Conservation (phyloP, 345 rosid genomes). For the Salix koriyanagi region DNA sequence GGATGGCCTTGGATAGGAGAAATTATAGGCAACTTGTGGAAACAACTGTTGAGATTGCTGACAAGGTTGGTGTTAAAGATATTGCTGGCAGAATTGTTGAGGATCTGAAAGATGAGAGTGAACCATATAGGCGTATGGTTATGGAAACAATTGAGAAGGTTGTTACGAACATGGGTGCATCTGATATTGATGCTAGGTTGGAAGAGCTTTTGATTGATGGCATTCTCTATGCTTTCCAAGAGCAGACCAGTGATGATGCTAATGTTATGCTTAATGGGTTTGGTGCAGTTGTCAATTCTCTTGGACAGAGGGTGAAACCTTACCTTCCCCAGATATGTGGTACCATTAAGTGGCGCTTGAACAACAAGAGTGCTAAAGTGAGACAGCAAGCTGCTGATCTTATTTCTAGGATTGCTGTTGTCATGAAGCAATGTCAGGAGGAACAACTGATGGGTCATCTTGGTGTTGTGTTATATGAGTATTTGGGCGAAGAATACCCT, state of each 20-base stretch:
- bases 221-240: slow-evolving; percentile 97
- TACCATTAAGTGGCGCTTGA: slow-evolving; percentile 98
- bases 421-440: slow-evolving; percentile 98
- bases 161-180: slow-evolving; percentile 84
- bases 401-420: slow-evolving; percentile 92
- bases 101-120: slow-evolving; percentile 97
- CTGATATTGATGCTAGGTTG: slow-evolving; percentile 88
- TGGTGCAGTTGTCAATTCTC: slow-evolving; percentile 95
- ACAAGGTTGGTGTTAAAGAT: slow-evolving; percentile 94
- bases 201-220: slow-evolving; percentile 98
- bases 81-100: slow-evolving; percentile 85
- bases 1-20: slow-evolving; percentile 96
- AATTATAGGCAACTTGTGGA: slow-evolving; percentile 92
- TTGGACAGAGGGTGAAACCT: slow-evolving; percentile 95
- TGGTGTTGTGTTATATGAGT: slow-evolving; percentile 93
- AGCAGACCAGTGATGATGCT: slow-evolving; percentile 94
- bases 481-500: slow-evolving; percentile 97
- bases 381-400: slow-evolving; percentile 99
- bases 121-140: slow-evolving; percentile 87
- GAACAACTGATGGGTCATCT: slow-evolving; percentile 99
- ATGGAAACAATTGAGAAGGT: slow-evolving; percentile 99
- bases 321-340: slow-evolving; percentile 99
- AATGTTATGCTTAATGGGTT: slow-evolving; percentile 99
- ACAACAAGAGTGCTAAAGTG: slow-evolving; percentile 99
- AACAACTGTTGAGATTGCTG: slow-evolving; percentile 95